Base-by-base conservation (phyloP, 2,329 filamentous ascomycete species). In the Aspergillus brasiliensis region DNA sequence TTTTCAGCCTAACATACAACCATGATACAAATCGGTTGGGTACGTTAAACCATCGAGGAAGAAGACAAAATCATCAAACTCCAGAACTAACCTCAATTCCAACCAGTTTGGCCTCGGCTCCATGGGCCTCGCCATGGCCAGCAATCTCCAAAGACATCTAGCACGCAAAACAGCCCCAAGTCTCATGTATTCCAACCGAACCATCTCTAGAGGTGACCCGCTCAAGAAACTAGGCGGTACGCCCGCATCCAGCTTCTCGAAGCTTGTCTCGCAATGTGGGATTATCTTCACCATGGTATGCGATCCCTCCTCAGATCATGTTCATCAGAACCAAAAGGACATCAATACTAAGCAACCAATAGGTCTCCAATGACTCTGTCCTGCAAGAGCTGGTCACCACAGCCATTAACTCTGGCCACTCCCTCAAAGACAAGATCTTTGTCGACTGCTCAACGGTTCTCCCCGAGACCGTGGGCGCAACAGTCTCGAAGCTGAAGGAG, bases 361-460 rank as follows among this genome's bases (percentile, higher is more conserved):
- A 76, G 67, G 71, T 80, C 51, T 76, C 76, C 54, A 77, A 80
- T 58, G 78, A 80, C 66, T 56, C 72, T 2, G 77, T 78, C 21
- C 71, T 79, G 2, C 59, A 73, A 57, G 65, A 65, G 3, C 64
- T 77, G 0, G 63, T 73, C 52, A 67, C 68, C 13, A 66, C 70
- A 5, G 69, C 68, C 2, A 53, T 69, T 49, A 66, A 57, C 38
- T 70, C 63, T 3, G 68, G 67, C 3, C 65, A 68, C 13, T 67
- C 72, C 0, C 68, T 90, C 34, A 82, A 82, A 28, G 89, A 88
- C 65, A 97, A 96, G 80, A 81, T 96, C 37, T 89, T 96, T 66
- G 85, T 96, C 17, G 92, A 97, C 70, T 92, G 89, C 81, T 94
- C 91, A 3, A 96, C 92, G 6, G 86, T 97, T 37, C 90, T 94